Evolutionary conservation across 257 asterid species (phyloP).

Genomic region (Forsythia viridissima): DNA sequence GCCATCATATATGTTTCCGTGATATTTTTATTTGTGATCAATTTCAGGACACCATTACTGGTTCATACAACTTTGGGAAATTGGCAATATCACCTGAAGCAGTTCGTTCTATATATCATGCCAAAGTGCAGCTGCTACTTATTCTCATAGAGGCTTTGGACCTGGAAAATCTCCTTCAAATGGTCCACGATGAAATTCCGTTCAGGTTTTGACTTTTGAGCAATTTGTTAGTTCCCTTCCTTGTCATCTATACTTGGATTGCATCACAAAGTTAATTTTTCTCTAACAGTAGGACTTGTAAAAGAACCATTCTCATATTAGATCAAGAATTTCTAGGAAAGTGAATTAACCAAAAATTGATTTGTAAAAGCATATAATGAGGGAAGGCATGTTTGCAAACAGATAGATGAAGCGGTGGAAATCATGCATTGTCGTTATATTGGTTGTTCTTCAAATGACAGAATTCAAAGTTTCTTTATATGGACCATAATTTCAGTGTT

Average conservation of each 20-base stretch:
- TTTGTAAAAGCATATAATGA: background rate
- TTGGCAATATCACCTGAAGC: slow-evolving; percentile 82
- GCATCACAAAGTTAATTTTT: slow-evolving; percentile 5
- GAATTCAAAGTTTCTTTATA: background rate
- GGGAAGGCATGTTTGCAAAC: background rate
- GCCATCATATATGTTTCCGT: slow-evolving; percentile 16
- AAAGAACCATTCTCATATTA: background rate
- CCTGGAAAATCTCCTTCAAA: slow-evolving; percentile 86
- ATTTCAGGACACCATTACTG: slow-evolving; percentile 69
- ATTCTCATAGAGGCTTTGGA: slow-evolving; percentile 86
- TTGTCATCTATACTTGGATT: slow-evolving; percentile 13
- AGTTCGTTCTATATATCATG: slow-evolving; percentile 57
- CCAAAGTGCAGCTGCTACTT: slow-evolving; percentile 78
- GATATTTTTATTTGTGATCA: slow-evolving; percentile 18
- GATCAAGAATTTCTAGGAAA: background rate
- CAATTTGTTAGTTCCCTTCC: slow-evolving; percentile 8
- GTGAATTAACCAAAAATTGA: background rate
- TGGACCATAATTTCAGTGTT: background rate
- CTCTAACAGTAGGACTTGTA: background rate
- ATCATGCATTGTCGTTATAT: background rate
- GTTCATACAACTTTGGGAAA: slow-evolving; percentile 73
- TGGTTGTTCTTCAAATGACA: background rate
- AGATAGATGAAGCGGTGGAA: background rate
- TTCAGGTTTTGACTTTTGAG: slow-evolving; percentile 61
- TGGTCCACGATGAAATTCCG: slow-evolving; percentile 81